Evolutionary conservation across 2,329 filamentous ascomycete genomes (phyloP).

Genomic region (Amauroascus verrucosus): DNA sequence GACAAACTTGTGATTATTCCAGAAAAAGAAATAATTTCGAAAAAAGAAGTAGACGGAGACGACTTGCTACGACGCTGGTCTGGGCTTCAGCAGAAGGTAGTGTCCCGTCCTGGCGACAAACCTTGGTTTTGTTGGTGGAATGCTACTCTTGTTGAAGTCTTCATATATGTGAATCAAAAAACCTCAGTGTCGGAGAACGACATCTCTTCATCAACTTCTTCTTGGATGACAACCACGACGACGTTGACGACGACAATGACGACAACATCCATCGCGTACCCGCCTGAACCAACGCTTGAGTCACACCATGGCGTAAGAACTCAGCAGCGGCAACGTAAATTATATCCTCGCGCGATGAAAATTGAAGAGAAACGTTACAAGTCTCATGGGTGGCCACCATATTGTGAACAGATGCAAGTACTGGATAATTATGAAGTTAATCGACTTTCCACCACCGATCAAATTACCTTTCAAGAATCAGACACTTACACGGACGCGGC

Average conservation of each 20-base stretch:
- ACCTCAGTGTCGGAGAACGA: not conserved
- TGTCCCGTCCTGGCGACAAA: slow-evolving; percentile 45
- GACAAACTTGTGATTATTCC: slow-evolving; percentile 53
- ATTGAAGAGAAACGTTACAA: slow-evolving; percentile 53
- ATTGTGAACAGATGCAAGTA: slow-evolving; percentile 56
- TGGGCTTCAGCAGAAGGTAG: slow-evolving; percentile 29
- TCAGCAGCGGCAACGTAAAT: slow-evolving; percentile 11
- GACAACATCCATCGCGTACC: slow-evolving; percentile 10
- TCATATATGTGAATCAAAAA: slow-evolving; percentile 48
- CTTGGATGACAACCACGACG: too few species aligned
- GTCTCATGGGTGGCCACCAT: slow-evolving; percentile 38
- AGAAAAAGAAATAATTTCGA: slow-evolving; percentile 25
- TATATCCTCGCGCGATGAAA: slow-evolving; percentile 52
- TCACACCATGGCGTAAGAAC: not conserved
- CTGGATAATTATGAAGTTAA: slow-evolving; percentile 38
- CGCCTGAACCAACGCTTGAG: slow-evolving; percentile 19
- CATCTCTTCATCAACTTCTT: slow-evolving; percentile 14
- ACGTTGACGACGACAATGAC: slow-evolving; percentile 4
- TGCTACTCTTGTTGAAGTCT: slow-evolving; percentile 54
- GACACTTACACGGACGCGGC: slow-evolving; percentile 18
- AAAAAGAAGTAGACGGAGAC: slow-evolving; percentile 20
- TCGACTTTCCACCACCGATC: slow-evolving; percentile 10
- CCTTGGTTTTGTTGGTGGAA: slow-evolving; percentile 66
- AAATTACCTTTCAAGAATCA: slow-evolving; percentile 28
- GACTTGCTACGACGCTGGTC: slow-evolving; percentile 20